phyloP scores from a whole-genome alignment of 768 basidiomycete genomes.

The Lactarius sanguifluus region DNA sequence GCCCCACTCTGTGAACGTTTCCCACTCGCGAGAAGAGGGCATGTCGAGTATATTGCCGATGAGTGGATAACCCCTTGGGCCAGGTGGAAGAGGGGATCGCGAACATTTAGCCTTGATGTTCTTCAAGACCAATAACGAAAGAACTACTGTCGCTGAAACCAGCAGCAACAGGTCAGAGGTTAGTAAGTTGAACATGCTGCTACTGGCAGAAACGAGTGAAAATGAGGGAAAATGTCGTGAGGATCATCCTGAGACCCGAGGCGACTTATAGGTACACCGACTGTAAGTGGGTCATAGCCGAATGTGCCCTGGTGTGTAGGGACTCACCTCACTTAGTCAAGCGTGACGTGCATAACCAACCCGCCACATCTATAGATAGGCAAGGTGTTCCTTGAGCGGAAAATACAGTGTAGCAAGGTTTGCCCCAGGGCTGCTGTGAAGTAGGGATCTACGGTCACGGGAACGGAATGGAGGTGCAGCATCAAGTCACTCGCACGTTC shows the following conservation, averaged over 20 bases:
- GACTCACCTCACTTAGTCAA: too few species aligned
- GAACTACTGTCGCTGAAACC: neutral
- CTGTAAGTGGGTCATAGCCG: too few species aligned
- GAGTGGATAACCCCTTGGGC: conserved; percentile 28
- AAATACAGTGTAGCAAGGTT: too few species aligned
- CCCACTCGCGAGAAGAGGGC: conserved; percentile 27
- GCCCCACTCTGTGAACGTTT: conserved; percentile 32
- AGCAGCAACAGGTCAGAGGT: conserved; percentile 1
- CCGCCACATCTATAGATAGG: too few species aligned
- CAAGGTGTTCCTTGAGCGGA: too few species aligned
- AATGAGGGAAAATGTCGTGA: neutral
- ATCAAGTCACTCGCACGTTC: too few species aligned
- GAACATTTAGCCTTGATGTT: neutral
- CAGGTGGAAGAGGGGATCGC: conserved; percentile 27
- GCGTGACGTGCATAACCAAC: too few species aligned
- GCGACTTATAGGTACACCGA: neutral
- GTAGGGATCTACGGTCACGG: too few species aligned
- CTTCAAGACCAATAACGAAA: neutral
- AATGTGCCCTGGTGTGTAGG: too few species aligned
- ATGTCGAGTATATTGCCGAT: conserved; percentile 32
- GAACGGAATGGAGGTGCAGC: too few species aligned
- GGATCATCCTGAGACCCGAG: neutral
- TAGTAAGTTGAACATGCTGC: neutral
- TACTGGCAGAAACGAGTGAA: neutral
- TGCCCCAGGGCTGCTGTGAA: too few species aligned